These are phyloP conservation scores for Neoarthrinium moseri DNA, from an alignment of 2,329 filamentous ascomycete species.

Conservation along the genomic window DNA sequence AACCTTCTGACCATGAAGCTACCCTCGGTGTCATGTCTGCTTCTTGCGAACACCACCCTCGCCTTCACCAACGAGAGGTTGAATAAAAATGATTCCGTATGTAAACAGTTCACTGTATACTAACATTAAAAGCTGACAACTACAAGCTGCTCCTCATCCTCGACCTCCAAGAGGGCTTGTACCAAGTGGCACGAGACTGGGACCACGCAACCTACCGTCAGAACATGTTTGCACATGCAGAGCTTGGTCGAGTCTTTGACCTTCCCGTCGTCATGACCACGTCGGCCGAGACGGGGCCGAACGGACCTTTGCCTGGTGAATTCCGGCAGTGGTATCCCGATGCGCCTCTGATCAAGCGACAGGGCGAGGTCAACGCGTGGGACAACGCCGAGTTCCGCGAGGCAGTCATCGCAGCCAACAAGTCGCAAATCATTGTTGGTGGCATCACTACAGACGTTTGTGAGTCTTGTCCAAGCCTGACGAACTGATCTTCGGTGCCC, in stretches of 20 bases:
- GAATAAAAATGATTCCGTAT: slow-evolving; percentile 30
- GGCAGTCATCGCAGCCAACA: slow-evolving; percentile 63
- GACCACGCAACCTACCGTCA: slow-evolving; percentile 63
- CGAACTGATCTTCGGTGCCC: background rate
- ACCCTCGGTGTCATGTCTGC: too few species aligned
- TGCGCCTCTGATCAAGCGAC: slow-evolving; percentile 63
- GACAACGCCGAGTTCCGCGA: slow-evolving; percentile 68
- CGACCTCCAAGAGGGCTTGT: slow-evolving; percentile 60
- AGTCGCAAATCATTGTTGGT: slow-evolving; percentile 68
- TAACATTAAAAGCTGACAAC: slow-evolving; percentile 25
- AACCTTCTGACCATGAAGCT: too few species aligned
- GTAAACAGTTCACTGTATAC: background rate
- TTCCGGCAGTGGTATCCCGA: slow-evolving; percentile 67
- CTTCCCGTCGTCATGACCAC: slow-evolving; percentile 70
- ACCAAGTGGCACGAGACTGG: slow-evolving; percentile 62
- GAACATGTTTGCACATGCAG: slow-evolving; percentile 67
- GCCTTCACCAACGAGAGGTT: slow-evolving; percentile 32
- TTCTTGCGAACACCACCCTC: slow-evolving; percentile 10
- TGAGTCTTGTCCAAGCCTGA: slow-evolving; percentile 22
- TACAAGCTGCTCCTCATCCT: slow-evolving; percentile 58
- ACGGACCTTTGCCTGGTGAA: slow-evolving; percentile 69
- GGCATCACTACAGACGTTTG: slow-evolving; percentile 76
- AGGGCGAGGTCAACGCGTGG: slow-evolving; percentile 76
- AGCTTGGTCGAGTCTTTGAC: slow-evolving; percentile 64
- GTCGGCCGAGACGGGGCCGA: slow-evolving; percentile 66